A percentile compares a stretch with the other conserved stretches of the same genome.
These are phyloP conservation scores for Aureobasidium uvarum DNA, from an alignment of 2,329 filamentous ascomycete species.

Conservation along the genomic window DNA sequence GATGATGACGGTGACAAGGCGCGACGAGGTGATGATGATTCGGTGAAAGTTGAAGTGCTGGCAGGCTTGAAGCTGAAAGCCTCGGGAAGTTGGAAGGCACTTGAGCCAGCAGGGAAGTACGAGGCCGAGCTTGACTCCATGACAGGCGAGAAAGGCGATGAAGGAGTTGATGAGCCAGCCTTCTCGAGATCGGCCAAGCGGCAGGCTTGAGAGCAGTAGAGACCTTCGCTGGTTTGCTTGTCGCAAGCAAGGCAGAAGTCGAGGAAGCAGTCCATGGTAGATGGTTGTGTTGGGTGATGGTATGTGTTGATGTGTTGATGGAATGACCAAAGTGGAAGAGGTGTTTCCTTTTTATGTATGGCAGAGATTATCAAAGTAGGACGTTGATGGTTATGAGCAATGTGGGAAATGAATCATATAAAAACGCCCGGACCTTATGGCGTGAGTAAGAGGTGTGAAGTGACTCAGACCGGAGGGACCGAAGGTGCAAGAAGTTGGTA, in stretches of 20 bases:
- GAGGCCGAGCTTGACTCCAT: conserved; percentile 19
- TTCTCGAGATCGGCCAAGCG: conserved; percentile 83
- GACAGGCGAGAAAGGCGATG: conserved; percentile 34
- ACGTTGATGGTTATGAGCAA: conserved; percentile 27
- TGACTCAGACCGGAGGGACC: conserved; percentile 17
- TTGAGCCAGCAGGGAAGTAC: conserved; percentile 22
- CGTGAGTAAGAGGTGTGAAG: conserved; percentile 26
- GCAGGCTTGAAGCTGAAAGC: conserved; percentile 42
- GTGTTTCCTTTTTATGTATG: conserved; percentile 16
- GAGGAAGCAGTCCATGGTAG: conserved; percentile 67
- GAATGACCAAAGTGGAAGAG: not conserved
- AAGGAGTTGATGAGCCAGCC: conserved; percentile 46
- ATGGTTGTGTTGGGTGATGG: not conserved
- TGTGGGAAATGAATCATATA: conserved; percentile 27
- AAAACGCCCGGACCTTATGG: conserved; percentile 27
- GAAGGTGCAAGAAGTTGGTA: conserved; percentile 22
- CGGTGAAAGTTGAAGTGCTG: conserved; percentile 39
- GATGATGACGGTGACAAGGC: conserved; percentile 64
- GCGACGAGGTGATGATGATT: conserved; percentile 30
- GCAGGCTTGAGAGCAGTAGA: conserved; percentile 92
- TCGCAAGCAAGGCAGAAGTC: conserved; percentile 95
- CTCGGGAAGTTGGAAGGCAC: conserved; percentile 64
- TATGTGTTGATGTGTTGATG: not conserved
- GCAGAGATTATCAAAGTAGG: conserved; percentile 25
- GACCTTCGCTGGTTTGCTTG: conserved; percentile 74